Evolutionary conservation across 31 red algal genomes (phyloP).

Genomic region (Odonthalia washingtoniensis): DNA sequence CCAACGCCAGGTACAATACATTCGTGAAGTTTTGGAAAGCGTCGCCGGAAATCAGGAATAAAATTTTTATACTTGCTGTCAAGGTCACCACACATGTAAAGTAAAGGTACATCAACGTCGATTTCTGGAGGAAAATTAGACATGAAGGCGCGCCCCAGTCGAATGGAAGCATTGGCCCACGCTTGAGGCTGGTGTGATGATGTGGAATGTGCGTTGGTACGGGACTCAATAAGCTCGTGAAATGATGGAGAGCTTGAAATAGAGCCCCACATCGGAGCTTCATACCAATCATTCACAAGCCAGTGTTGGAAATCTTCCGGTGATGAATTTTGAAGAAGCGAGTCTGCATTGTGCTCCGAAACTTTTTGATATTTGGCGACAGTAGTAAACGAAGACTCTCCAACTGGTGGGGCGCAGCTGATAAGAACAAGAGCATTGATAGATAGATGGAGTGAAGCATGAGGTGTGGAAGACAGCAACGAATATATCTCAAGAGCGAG

Average conservation of each 20-base stretch:
- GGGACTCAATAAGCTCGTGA: not conserved
- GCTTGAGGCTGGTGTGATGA: not conserved
- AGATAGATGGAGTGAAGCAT: not conserved
- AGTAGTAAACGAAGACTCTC: too few relatives aligned
- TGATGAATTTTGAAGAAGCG: not conserved
- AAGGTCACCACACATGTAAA: conserved; percentile 54
- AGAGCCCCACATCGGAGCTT: conserved; percentile 47
- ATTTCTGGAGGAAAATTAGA: conserved; percentile 9
- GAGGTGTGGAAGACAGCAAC: not conserved
- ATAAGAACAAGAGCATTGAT: conserved; percentile 44
- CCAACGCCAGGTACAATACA: conserved; percentile 39
- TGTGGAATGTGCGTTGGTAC: not conserved
- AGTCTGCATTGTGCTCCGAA: too few relatives aligned
- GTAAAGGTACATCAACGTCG: too few relatives aligned
- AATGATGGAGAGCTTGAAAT: conserved; percentile 15
- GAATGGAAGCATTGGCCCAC: conserved; percentile 46
- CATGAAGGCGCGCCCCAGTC: conserved; percentile 38
- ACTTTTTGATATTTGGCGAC: too few relatives aligned
- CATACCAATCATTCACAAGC: conserved; percentile 61
- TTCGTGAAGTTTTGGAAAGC: conserved; percentile 9
- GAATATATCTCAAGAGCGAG: conserved; percentile 59
- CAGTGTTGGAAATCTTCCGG: conserved; percentile 28
- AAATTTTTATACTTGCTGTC: conserved; percentile 57
- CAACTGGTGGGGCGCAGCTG: conserved; percentile 48
- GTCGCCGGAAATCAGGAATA: not conserved